Conservation (phyloP, 2,329 filamentous ascomycete species). For the Volutella citrinella region DNA sequence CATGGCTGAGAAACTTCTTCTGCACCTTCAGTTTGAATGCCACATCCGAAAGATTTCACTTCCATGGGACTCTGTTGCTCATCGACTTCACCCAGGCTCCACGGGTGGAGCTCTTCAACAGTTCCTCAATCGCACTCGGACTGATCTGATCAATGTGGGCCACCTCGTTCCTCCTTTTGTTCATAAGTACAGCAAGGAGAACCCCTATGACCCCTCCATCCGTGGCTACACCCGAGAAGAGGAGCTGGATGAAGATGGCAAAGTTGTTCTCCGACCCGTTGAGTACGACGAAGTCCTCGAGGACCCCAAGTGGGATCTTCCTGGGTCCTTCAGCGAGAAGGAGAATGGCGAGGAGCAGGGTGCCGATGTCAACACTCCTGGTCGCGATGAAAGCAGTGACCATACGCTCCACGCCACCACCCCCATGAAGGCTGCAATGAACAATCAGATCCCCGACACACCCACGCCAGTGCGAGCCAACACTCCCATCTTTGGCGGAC, state of each 20-base stretch:
- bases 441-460: not conserved
- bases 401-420: too few species aligned
- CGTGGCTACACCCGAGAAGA: conserved; percentile 32
- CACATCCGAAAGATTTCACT: conserved; percentile 28
- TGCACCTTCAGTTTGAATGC: conserved; percentile 40
- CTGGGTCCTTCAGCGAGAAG: conserved; percentile 13
- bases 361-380: too few species aligned
- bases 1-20: conserved; percentile 44
- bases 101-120: conserved; percentile 38
- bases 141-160: conserved; percentile 35
- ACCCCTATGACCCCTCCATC: conserved; percentile 21
- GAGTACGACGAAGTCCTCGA: conserved; percentile 30
- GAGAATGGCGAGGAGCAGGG: not conserved
- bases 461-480: not conserved
- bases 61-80: conserved; percentile 39
- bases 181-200: conserved; percentile 21
- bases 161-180: conserved; percentile 38
- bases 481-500: too few species aligned
- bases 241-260: conserved; percentile 21
- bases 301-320: conserved; percentile 30
- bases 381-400: too few species aligned
- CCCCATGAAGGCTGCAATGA: too few species aligned
- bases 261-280: conserved; percentile 26
- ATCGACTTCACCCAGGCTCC: conserved; percentile 39
- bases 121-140: conserved; percentile 34